Evolutionary conservation across 2,329 filamentous ascomycete genomes (phyloP), one percentile per base, ranked within the genome.

Genomic region (Septoria petroselini): DNA sequence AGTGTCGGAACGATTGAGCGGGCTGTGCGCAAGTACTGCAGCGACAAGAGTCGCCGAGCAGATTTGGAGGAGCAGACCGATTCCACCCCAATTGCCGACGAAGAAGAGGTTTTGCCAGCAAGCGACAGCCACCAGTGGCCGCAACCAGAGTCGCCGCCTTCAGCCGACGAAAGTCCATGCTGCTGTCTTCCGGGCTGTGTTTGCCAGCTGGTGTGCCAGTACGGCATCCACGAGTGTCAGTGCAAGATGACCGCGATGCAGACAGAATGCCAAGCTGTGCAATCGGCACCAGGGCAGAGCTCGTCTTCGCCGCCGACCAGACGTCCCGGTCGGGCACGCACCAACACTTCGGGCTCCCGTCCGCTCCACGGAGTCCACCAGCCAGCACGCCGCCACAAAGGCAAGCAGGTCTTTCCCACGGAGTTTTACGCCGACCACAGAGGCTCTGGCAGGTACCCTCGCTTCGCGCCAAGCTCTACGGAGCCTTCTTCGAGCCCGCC

Each of bases 371-470:
- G 41, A 27, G 27, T 19, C 9, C 15, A 21, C 29, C 41, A 43
- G n/a, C 41, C 29, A 3, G 17, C 30, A 9, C 41, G 41, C 11
- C 41, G 41, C 19, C 41, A 33, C 1, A 15, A 27, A 4, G 25
- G 30, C 17, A 43, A 43, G 30, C 27, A 43, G 12, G 41, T 34
- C 15, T 43, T 31, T 19, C 41, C 41, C 1, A 43, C 41, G 17
- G 30, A 43, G 5, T 43, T 43, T 12, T 43, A 43, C 29, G 18
- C 33, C 6, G 23, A 27, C 5, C 30, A 27, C 11, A 9, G 41
- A 34, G 41, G 41, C 11, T 43, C 41, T 8, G 29, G 41, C 41
- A 25, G 41, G 21, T 43, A 43, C 21, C 41, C 41, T 21, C 18
- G 27, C 17, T 43, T 43, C 29, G 33, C 14, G 7, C 30, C 41